These are phyloP conservation scores for Tulasnella sp. DNA, from an alignment of 768 basidiomycete genomes.

Conservation along the genomic window DNA sequence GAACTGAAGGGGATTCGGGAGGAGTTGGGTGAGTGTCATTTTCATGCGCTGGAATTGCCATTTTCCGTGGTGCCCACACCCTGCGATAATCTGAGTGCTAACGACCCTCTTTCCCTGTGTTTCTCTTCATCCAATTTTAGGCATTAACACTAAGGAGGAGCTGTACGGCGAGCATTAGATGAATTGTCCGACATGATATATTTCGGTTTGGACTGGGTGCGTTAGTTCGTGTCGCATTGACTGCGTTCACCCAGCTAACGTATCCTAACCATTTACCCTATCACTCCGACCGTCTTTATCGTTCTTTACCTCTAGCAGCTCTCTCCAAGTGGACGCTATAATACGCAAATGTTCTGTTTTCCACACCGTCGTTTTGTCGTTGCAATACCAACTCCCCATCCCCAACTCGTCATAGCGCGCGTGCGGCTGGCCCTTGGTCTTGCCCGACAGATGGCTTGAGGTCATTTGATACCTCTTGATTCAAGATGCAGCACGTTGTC, in stretches of 20 bases:
- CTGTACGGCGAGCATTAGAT: slow-evolving; percentile 54
- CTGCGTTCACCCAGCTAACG: background rate
- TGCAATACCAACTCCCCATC: slow-evolving; percentile 12
- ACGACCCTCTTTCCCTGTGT: background rate
- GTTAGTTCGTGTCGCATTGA: background rate
- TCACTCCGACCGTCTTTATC: background rate
- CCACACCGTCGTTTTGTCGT: slow-evolving; percentile 21
- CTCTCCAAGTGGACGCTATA: background rate
- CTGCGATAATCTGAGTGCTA: background rate
- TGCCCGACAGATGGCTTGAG: background rate
- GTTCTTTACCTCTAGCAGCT: background rate
- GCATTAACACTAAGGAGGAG: slow-evolving; percentile 66
- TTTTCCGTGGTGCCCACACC: background rate
- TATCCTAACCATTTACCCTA: background rate
- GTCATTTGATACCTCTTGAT: background rate
- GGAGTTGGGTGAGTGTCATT: slow-evolving; percentile 75
- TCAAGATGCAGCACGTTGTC: background rate
- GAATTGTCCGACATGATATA: background rate
- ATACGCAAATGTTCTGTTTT: background rate
- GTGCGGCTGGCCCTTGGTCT: background rate
- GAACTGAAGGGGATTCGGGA: slow-evolving; percentile 87
- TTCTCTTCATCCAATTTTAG: slow-evolving; percentile 43
- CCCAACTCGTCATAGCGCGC: background rate
- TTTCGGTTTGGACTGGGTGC: slow-evolving; percentile 23
- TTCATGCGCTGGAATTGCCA: background rate